A percentile compares a stretch with the other conserved stretches of the same genome.
These are phyloP conservation scores for Termitomyces sp. DNA, from an alignment of 768 basidiomycete species.

Conservation along the genomic window DNA sequence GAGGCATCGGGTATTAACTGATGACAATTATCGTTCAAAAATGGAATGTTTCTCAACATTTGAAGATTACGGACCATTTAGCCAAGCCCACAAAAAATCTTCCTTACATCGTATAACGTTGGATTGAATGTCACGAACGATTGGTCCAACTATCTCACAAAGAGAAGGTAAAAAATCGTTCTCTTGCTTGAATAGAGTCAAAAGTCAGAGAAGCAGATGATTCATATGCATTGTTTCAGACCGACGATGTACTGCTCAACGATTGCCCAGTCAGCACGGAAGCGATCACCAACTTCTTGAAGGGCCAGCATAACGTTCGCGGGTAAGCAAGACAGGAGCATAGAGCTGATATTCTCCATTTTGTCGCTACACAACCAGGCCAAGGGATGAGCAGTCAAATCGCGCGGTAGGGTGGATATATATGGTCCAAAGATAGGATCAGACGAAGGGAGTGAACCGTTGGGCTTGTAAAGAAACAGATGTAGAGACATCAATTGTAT, in stretches of 20 bases:
- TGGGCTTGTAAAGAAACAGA: conserved; percentile 61
- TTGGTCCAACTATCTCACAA: conserved; percentile 4
- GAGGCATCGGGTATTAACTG: conserved; percentile 91
- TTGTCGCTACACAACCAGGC: conserved; percentile 50
- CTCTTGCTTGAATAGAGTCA: conserved; percentile 16
- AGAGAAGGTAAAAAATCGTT: conserved; percentile 5
- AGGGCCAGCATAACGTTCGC: conserved; percentile 36
- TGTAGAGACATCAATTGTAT: conserved; percentile 79
- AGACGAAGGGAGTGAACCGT: conserved; percentile 28
- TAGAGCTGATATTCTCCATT: conserved; percentile 11
- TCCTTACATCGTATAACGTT: conserved; percentile 15
- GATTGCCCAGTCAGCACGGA: conserved; percentile 52
- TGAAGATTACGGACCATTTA: conserved; percentile 57
- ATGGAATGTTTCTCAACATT: neutral
- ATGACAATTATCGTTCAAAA: neutral
- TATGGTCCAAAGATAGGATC: conserved; percentile 70
- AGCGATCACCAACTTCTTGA: conserved; percentile 38
- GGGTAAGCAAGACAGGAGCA: conserved; percentile 43
- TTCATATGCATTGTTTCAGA: neutral
- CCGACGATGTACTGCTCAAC: conserved; percentile 47
- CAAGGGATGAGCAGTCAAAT: conserved; percentile 80
- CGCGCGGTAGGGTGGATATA: conserved; percentile 66
- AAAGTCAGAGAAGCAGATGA: neutral
- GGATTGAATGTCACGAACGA: conserved; percentile 10
- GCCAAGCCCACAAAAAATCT: conserved; percentile 86